Evolutionary conservation across 1,284 basidiomycete genomes (phyloP).

Genomic region (Waitea zeae): DNA sequence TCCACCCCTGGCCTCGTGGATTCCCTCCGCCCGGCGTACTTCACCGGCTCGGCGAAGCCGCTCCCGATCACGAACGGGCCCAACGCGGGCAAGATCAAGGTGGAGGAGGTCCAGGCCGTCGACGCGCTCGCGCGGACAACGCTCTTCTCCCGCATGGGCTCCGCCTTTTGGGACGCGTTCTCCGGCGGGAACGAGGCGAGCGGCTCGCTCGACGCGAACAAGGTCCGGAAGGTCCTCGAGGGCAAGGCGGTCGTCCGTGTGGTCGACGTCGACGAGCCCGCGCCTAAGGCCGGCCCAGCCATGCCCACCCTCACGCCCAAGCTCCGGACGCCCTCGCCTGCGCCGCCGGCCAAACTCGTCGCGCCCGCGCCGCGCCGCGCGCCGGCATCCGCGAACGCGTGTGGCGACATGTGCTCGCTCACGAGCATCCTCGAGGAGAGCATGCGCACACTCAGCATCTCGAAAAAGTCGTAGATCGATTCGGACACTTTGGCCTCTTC

Average conservation of each 20-base stretch:
- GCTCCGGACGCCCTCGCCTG: not conserved
- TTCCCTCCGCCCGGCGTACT: conserved; percentile 5
- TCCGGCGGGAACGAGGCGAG: conserved; percentile 21
- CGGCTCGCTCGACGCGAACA: conserved; percentile 45
- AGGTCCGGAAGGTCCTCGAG: conserved; percentile 59
- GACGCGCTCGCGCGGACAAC: conserved; percentile 1
- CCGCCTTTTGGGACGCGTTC: conserved; percentile 68
- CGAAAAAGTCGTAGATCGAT: not conserved
- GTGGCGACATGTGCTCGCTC: not conserved
- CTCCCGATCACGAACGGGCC: conserved; percentile 1
- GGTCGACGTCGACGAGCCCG: conserved; percentile 50
- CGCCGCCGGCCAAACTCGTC: too few species aligned
- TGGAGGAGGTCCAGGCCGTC: conserved; percentile 7
- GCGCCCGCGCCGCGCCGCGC: not conserved
- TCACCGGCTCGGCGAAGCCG: conserved; percentile 3
- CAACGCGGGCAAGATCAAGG: conserved; percentile 4
- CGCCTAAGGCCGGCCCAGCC: not conserved
- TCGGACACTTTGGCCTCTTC: too few species aligned
- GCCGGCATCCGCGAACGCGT: not conserved
- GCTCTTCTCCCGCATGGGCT: conserved; percentile 1
- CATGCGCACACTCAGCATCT: not conserved
- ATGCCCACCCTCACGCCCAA: not conserved
- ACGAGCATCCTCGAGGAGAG: not conserved
- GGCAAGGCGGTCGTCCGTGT: conserved; percentile 58
- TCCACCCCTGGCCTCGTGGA: conserved; percentile 34